These are phyloP conservation scores for Glycine soja DNA, from an alignment of 306 rosid species.

Conservation along the genomic window DNA sequence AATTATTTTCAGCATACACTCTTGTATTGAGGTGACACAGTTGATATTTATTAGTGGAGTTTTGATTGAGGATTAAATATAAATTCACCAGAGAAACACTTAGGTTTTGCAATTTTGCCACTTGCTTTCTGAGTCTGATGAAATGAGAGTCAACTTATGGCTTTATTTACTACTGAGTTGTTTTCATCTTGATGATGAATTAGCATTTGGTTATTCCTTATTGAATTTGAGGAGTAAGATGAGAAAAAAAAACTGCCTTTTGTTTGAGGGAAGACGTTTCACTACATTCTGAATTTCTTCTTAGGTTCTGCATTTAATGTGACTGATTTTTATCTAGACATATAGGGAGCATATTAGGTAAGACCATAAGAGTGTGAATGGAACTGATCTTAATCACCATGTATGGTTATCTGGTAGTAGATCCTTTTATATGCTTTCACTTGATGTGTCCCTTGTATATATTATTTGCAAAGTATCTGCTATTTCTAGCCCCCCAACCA, in stretches of 20 bases:
- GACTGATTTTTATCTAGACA: background rate
- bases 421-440: background rate
- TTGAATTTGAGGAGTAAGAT: constrained; percentile 2
- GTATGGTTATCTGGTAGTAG: constrained; percentile 2
- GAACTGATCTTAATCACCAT: background rate
- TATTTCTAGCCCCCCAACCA: background rate
- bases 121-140: background rate
- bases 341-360: background rate
- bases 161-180: constrained; percentile 8
- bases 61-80: constrained; percentile 11
- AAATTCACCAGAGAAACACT: background rate
- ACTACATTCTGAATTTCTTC: constrained; percentile 13
- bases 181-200: constrained; percentile 28
- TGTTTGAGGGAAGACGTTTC: constrained; percentile 13
- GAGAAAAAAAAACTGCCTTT: background rate
- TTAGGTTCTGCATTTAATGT: background rate
- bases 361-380: background rate
- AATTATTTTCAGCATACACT: constrained; percentile 2
- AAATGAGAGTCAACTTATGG: constrained; percentile 12
- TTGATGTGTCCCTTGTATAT: background rate
- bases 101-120: background rate
- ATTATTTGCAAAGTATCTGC: background rate
- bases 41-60: constrained; percentile 1
- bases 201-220: constrained; percentile 23
- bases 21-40: constrained; percentile 6